Evolutionary conservation across 2,329 filamentous ascomycete species (phyloP).

Genomic region (Polytolypa hystricis): DNA sequence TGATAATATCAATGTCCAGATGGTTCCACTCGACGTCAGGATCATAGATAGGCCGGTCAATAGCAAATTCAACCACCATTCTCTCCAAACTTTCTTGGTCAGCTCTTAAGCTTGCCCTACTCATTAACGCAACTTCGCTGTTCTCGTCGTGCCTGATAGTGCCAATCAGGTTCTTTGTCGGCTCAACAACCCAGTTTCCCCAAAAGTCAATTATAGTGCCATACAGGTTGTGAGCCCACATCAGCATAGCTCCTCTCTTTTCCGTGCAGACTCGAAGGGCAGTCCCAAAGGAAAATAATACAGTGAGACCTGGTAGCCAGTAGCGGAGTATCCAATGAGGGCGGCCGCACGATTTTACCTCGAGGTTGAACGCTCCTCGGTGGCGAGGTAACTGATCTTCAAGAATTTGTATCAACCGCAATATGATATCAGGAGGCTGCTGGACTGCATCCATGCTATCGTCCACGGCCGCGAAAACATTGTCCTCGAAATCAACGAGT

Average conservation of each 20-base stretch:
- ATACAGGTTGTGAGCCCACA: conserved; percentile 71
- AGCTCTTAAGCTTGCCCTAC: conserved; percentile 77
- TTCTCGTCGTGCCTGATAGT: conserved; percentile 89
- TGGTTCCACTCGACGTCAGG: conserved; percentile 49
- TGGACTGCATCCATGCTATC: conserved; percentile 49
- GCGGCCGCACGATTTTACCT: conserved; percentile 58
- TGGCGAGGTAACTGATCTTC: conserved; percentile 58
- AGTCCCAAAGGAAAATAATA: conserved; percentile 74
- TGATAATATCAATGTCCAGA: conserved; percentile 60
- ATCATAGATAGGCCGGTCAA: conserved; percentile 54
- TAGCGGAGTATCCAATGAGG: conserved; percentile 69
- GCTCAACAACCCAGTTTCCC: conserved; percentile 91
- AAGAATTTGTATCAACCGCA: conserved; percentile 47
- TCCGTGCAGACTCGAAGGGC: conserved; percentile 69
- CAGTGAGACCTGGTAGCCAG: conserved; percentile 66
- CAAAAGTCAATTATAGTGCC: conserved; percentile 78
- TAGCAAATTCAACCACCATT: conserved; percentile 95
- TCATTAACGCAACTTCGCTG: conserved; percentile 95
- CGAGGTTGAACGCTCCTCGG: conserved; percentile 41
- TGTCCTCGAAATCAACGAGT: conserved; percentile 44
- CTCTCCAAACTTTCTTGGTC: conserved; percentile 87
- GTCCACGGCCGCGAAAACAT: conserved; percentile 47
- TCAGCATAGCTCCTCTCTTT: conserved; percentile 61
- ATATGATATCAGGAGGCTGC: conserved; percentile 30
- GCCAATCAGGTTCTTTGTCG: conserved; percentile 67